These are phyloP conservation scores for Phytophthora europaea DNA, from an alignment of 352 stramenopile species.

Conservation along the genomic window DNA sequence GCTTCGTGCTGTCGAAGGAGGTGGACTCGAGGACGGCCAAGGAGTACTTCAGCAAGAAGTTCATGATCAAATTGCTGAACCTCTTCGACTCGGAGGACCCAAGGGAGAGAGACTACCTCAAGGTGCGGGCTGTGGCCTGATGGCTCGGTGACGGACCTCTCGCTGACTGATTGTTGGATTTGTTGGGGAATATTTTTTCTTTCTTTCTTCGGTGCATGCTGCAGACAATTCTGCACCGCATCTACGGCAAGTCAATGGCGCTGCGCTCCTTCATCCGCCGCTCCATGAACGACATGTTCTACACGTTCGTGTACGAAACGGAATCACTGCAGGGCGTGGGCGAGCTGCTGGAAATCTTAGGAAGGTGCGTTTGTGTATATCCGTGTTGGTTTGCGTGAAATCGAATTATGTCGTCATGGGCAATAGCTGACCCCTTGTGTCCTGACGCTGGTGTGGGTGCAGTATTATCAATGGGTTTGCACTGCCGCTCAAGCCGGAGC, in stretches of 20 bases:
- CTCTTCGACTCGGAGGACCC: conserved; percentile 96
- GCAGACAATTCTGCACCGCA: conserved; percentile 97
- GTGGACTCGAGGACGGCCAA: conserved; percentile 98
- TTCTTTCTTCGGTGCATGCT: background rate
- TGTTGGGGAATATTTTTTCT: no score
- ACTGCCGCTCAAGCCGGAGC: conserved; percentile 98
- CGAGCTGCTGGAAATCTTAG: conserved; percentile 99
- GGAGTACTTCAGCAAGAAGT: conserved; percentile 97
- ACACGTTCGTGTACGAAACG: conserved; percentile 99
- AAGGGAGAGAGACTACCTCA: conserved; percentile 99
- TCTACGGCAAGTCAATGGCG: conserved; percentile 99
- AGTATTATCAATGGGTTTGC: conserved; percentile 99
- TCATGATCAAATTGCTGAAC: conserved; percentile 95
- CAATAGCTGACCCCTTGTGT: conserved; percentile 3
- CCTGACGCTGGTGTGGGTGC: conserved; percentile 5
- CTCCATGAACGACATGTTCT: conserved; percentile 99
- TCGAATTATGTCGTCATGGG: conserved; percentile 9
- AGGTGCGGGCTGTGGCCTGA: conserved; percentile 51
- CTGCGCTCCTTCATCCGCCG: conserved; percentile 98
- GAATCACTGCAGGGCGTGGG: conserved; percentile 96
- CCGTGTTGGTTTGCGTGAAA: background rate
- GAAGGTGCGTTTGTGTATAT: conserved; percentile 49
- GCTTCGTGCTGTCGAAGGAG: conserved; percentile 97
- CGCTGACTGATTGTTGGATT: no score
- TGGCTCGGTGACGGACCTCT: conserved; percentile 2